phyloP scores from a whole-genome alignment of 2,329 filamentous ascomycete species.

The Thelonectria discophora region DNA sequence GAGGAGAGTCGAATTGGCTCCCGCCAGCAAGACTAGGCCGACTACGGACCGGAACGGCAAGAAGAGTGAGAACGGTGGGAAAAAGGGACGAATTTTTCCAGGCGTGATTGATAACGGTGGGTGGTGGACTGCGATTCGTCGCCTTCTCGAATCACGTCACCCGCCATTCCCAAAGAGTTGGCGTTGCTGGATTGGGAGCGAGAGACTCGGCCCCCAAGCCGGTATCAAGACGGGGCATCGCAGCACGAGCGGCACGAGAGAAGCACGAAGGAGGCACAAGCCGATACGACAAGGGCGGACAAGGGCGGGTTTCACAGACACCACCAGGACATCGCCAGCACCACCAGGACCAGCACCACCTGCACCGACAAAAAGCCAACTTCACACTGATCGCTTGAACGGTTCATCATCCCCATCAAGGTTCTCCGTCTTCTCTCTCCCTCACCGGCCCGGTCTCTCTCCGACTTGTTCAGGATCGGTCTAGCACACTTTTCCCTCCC shows the following conservation, averaged over 20 bases:
- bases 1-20: constrained; percentile 14
- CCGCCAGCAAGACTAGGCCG: constrained; percentile 18
- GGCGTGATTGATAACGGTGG: constrained; percentile 37
- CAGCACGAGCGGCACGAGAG: neutral
- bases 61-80: constrained; percentile 16
- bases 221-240: constrained; percentile 1
- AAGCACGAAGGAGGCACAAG: too few species aligned
- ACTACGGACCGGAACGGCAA: constrained; percentile 11
- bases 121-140: constrained; percentile 28
- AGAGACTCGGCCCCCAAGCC: constrained; percentile 6
- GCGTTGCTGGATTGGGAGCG: constrained; percentile 9
- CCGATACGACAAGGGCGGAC: too few species aligned
- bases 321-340: too few species aligned
- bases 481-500: constrained; percentile 25
- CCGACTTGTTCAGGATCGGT: constrained; percentile 5
- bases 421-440: constrained; percentile 9
- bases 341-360: too few species aligned
- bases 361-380: too few species aligned
- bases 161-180: constrained; percentile 22
- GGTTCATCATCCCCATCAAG: too few species aligned
- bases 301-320: too few species aligned
- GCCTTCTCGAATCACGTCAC: constrained; percentile 30
- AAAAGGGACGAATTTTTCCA: constrained; percentile 3
- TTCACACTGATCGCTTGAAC: too few species aligned
- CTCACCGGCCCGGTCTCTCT: constrained; percentile 21